A percentile compares a stretch with the other conserved stretches of the same genome.
These are phyloP conservation scores for Kwoniella europaea DNA, from an alignment of 768 basidiomycete genomes.

Conservation along the genomic window DNA sequence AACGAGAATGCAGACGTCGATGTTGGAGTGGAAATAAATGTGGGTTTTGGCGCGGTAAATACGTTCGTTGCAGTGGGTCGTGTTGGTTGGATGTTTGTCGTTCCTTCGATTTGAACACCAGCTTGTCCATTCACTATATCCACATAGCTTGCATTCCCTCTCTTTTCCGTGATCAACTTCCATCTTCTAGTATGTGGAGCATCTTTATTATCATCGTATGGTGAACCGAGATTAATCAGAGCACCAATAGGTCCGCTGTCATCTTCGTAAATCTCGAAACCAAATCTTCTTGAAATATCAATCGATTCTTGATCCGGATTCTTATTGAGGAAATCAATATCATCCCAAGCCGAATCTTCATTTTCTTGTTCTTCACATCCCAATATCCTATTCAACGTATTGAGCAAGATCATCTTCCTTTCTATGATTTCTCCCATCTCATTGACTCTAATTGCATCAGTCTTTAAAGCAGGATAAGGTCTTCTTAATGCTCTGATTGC, in stretches of 20 bases:
- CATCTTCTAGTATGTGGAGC: constrained; percentile 47
- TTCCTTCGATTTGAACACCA: constrained; percentile 38
- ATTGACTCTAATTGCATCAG: constrained; percentile 33
- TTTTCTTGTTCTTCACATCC: constrained; percentile 58
- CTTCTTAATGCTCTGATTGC: constrained; percentile 66
- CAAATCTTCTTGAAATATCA: constrained; percentile 38
- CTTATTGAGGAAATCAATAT: constrained; percentile 26
- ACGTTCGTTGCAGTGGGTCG: constrained; percentile 41
- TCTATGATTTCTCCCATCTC: constrained; percentile 64
- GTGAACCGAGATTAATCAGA: constrained; percentile 42
- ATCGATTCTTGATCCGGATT: constrained; percentile 43
- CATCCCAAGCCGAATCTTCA: constrained; percentile 50
- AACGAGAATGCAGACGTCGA: constrained; percentile 13
- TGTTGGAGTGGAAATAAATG: constrained; percentile 13
- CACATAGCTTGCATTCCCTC: constrained; percentile 41
- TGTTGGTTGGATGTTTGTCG: background rate
- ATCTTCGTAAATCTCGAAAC: constrained; percentile 39
- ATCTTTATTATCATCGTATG: constrained; percentile 51
- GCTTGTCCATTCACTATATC: constrained; percentile 55
- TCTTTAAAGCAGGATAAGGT: constrained; percentile 43
- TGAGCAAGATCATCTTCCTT: constrained; percentile 49
- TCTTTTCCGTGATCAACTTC: constrained; percentile 53
- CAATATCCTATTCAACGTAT: constrained; percentile 54
- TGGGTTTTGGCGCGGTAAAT: constrained; percentile 23
- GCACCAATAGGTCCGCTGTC: constrained; percentile 39